phyloP scores from a whole-genome alignment of 768 basidiomycete genomes.

The Hygrocybe coccinea region DNA sequence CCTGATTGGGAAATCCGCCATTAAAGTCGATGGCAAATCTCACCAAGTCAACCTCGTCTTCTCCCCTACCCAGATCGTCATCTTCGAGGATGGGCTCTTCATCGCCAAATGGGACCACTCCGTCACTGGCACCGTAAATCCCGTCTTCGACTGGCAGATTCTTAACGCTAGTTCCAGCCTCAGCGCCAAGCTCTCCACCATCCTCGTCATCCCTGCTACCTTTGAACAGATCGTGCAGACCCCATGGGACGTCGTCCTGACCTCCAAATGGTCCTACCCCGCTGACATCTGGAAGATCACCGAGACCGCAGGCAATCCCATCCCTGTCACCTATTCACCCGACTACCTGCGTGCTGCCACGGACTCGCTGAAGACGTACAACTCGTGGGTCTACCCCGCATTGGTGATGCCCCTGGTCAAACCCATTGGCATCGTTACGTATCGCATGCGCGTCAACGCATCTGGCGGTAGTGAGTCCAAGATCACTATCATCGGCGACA shows the following conservation, averaged over 20 bases:
- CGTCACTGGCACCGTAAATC: neutral
- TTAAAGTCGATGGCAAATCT: neutral
- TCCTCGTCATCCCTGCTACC: neutral
- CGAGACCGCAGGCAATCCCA: neutral
- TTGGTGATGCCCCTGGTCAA: neutral
- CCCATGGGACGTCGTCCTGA: neutral
- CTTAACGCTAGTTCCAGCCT: neutral
- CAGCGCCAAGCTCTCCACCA: neutral
- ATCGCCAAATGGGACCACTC: neutral
- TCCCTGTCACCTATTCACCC: neutral
- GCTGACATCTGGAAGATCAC: neutral
- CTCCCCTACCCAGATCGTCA: neutral
- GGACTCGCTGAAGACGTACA: neutral
- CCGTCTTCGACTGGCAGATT: slow-evolving; percentile 6
- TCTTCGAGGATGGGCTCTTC: neutral
- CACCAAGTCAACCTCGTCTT: neutral
- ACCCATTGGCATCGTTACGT: slow-evolving; percentile 1
- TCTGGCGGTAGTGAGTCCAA: slow-evolving; percentile 1
- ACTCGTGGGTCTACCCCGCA: neutral
- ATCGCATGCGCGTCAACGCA: slow-evolving; percentile 3
- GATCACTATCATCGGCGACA: slow-evolving; percentile 2
- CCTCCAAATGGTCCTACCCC: neutral
- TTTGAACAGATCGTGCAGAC: neutral
- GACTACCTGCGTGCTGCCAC: neutral
- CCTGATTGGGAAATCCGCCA: neutral